Conservation (phyloP, 768 basidiomycete species). For the Calocybe gangraenosa region DNA sequence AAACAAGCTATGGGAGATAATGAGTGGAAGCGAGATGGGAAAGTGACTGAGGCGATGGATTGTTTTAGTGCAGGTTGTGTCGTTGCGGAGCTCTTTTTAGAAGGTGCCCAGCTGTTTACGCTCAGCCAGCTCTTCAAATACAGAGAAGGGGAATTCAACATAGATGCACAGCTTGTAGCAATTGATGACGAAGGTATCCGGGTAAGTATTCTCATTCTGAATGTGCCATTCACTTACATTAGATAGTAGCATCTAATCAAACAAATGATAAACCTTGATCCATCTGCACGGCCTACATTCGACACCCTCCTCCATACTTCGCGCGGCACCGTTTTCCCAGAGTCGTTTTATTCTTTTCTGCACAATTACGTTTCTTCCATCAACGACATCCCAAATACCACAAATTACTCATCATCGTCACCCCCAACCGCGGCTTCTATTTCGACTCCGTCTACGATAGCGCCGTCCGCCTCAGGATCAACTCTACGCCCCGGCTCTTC, state of each 20-base stretch:
- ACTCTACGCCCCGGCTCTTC: conserved; percentile 29
- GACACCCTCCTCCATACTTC: conserved; percentile 71
- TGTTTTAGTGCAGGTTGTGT: conserved; percentile 95
- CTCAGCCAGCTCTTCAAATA: conserved; percentile 96
- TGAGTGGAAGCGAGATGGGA: conserved; percentile 70
- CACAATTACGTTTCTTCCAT: conserved; percentile 84
- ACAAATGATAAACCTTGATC: conserved; percentile 86
- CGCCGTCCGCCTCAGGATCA: conserved; percentile 29
- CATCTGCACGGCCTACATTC: conserved; percentile 74
- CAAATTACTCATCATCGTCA: conserved; percentile 37
- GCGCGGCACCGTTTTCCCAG: conserved; percentile 80
- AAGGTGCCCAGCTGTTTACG: conserved; percentile 90
- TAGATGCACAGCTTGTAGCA: conserved; percentile 64
- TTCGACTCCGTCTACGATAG: conserved; percentile 24
- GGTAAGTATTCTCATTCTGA: conserved; percentile 42
- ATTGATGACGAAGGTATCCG: conserved; percentile 82
- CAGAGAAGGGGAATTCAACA: conserved; percentile 75
- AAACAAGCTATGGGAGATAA: conserved; percentile 46
- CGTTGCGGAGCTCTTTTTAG: conserved; percentile 91
- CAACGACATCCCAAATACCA: conserved; percentile 56
- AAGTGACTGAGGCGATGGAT: conserved; percentile 95
- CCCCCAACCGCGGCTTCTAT: conserved; percentile 25
- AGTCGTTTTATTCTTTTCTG: conserved; percentile 92
- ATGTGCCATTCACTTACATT: conserved; percentile 19
- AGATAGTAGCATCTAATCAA: conserved; percentile 72